Base-by-base conservation (phyloP, 805 yeast genomes). In the Monosporozyma aerobia region DNA sequence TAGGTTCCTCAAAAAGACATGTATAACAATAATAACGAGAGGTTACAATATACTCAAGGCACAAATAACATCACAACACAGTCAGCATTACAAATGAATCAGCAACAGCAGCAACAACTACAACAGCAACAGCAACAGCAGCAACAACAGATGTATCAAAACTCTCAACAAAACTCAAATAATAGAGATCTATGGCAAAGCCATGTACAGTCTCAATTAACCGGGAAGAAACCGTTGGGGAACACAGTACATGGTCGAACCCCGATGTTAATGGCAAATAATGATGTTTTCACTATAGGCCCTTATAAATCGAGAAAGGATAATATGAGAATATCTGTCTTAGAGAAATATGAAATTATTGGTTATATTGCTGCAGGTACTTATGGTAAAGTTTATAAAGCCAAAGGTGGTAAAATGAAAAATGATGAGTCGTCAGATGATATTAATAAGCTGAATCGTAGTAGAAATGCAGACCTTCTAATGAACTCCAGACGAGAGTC, bases 281-380 rank as follows among this genome's bases (percentile, higher is more conserved):
- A 73, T 50, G 77, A 74, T 51, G 77, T 79, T 27, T 78, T 80
- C 61, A 73, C 84, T 0, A 73, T 81, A 29, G 79, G 74, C 0
- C 82, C 83, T 0, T 85, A 85, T 63, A 78, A 80, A 58, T 69
- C 72, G 23, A 74, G 92, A 43, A 78, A 80, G 62, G 96, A 89
- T 63, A 68, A 77, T 27, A 69, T 78, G 13, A 71, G 96, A 50
- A 76, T 80, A 32, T 82, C 87, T 2, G 96, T 94, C 3, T 71
- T 89, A n/a, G 83, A 85, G 50, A 85, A 84, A 60, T 94, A 90
- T 69, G 90, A 85, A 56, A 85, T 94, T 54, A 70, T 90, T 16
- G 99, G 99, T 0, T 94, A 94, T 69, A 94, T 94, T 54, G 99
- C 99, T 1, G 97, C 99, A 0, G 99, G 99, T 41, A 94, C 99